These are phyloP conservation scores for Phanerochaete carnosa DNA, from an alignment of 768 basidiomycete genomes.

Conservation along the genomic window DNA sequence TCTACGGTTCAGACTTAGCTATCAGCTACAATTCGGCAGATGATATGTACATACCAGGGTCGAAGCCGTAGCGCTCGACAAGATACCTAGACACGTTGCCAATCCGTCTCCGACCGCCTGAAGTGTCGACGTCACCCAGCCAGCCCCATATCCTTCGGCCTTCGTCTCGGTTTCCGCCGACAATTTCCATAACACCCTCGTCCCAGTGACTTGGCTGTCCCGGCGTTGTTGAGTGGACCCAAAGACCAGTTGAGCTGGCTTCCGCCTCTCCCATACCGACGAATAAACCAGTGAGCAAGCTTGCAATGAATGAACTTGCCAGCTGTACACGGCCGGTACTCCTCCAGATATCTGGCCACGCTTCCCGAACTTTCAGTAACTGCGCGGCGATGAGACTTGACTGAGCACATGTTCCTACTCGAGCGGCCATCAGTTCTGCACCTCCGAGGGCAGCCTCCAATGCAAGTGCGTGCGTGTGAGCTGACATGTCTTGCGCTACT, in stretches of 20 bases:
- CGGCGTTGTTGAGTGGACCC: slow-evolving; percentile 45
- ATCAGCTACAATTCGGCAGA: neutral
- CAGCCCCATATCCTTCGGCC: slow-evolving; percentile 69
- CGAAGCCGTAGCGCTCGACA: slow-evolving; percentile 79
- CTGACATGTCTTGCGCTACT: slow-evolving; percentile 75
- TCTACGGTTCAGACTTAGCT: slow-evolving; percentile 36
- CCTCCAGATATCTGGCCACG: slow-evolving; percentile 77
- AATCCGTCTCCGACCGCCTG: slow-evolving; percentile 58
- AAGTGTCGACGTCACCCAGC: slow-evolving; percentile 79
- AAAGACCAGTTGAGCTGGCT: slow-evolving; percentile 76
- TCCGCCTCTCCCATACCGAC: slow-evolving; percentile 72
- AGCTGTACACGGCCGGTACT: slow-evolving; percentile 75
- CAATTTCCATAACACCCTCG: slow-evolving; percentile 71
- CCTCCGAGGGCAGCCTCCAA: slow-evolving; percentile 77
- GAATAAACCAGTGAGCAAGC: slow-evolving; percentile 69
- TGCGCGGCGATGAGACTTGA: slow-evolving; percentile 74
- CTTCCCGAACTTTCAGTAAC: slow-evolving; percentile 73
- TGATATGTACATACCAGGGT: slow-evolving; percentile 45
- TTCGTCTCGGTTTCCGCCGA: slow-evolving; percentile 74
- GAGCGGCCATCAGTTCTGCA: slow-evolving; percentile 71
- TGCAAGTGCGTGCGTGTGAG: slow-evolving; percentile 72
- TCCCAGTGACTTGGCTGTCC: slow-evolving; percentile 57
- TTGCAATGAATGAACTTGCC: slow-evolving; percentile 73
- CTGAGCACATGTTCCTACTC: slow-evolving; percentile 71
- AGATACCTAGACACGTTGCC: slow-evolving; percentile 73